These are phyloP conservation scores for Trichophaea hybrida DNA, from an alignment of 2,329 filamentous ascomycete species.

Conservation along the genomic window DNA sequence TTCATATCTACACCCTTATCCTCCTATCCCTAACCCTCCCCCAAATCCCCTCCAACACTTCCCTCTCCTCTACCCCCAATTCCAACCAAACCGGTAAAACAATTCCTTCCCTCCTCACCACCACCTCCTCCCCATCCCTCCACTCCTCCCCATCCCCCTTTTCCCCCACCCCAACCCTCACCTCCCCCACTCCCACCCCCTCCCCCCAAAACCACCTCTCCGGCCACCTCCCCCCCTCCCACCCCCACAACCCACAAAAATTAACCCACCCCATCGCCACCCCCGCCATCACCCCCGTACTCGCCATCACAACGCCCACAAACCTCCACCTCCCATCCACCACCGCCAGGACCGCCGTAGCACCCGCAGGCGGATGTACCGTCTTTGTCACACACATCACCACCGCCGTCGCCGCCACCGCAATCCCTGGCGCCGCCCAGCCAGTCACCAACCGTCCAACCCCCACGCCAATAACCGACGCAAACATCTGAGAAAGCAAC, in stretches of 20 bases:
- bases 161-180: conserved; percentile 12
- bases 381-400: conserved; percentile 58
- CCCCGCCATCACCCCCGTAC: conserved; percentile 56
- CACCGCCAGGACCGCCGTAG: conserved; percentile 56
- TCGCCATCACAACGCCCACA: conserved; percentile 49
- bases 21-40: conserved; percentile 9
- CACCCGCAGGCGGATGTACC: conserved; percentile 59
- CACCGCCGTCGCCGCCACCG: conserved; percentile 48
- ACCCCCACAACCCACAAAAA: conserved; percentile 45
- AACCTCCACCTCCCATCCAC: conserved; percentile 52
- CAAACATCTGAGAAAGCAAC: conserved; percentile 51
- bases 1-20: not conserved
- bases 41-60: conserved; percentile 14
- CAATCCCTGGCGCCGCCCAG: conserved; percentile 50
- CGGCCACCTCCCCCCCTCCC: conserved; percentile 22
- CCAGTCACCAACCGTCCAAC: conserved; percentile 47
- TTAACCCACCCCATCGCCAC: conserved; percentile 53
- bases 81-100: conserved; percentile 13
- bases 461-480: conserved; percentile 44
- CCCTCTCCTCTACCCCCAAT: conserved; percentile 11
- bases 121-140: not conserved
- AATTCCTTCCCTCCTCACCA: conserved; percentile 13
- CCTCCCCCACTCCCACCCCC: not conserved
- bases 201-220: conserved; percentile 13
- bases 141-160: not conserved